Base-by-base conservation (phyloP, 345 rosid genomes). In the Moricandia arvensis region DNA sequence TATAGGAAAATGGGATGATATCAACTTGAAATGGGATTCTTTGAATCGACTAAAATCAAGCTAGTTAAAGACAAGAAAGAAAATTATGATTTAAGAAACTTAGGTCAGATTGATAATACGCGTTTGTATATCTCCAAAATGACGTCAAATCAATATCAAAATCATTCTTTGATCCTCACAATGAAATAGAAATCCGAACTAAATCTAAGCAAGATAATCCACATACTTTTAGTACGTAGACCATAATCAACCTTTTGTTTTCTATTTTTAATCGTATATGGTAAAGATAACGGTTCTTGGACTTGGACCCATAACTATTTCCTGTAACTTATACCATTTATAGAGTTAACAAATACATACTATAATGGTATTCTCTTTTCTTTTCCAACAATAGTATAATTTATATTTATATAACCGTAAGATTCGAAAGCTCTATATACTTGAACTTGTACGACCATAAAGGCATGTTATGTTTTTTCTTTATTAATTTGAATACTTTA, bases 51-150 rank as follows among this genome's bases (percentile, higher is more conserved):
- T 21, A 69, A 43, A 63, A 70, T 24, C 11, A 31, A 71, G 80
- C 69, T 75, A 71, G 66, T 45, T 43, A 24, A 58, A 77, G 53
- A 64, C 80, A 75, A n/a, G 4, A 34, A 33, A 62, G 5, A 53
- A 37, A 61, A 51, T 54, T 37, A 16, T 53, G 63, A 62, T 21
- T 43, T 37, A 7, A 58, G 10, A 71, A 71, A 33, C 7, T 57
- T 59, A 71, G 76, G 80, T 65, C 4, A 59, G 72, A 59, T 58
- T 77, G 72, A 58, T 59, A 18, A 12, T 71, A 65, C 72, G 55
- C 76, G 76, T 71, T 27, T 65, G 62, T 7, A 71, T 31, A 71
- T 71, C 15, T 26, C 41, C n/a, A 3, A 64, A 63, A 31, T 63
- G 75, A 63, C 54, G 59, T 63, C 59, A 55, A 43, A 11, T 64